Percentiles rank a stretch among this genome's conserved stretches.
These are phyloP conservation scores for Neurospora hispaniola DNA, from an alignment of 495 filamentous ascomycete genomes.

Conservation along the genomic window DNA sequence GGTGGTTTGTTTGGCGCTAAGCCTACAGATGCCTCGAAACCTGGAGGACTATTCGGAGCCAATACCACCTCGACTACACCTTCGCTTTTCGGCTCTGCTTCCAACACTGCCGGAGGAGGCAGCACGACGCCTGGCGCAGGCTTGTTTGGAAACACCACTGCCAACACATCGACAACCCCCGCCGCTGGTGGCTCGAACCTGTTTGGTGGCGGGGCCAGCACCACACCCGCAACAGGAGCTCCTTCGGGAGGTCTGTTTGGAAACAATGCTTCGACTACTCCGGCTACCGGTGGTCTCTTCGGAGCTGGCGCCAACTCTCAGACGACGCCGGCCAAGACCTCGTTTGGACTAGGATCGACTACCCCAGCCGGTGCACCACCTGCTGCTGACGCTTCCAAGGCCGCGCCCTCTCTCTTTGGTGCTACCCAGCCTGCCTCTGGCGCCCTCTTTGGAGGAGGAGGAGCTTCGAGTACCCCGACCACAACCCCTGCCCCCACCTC, in stretches of 20 bases:
- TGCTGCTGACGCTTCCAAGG: constrained; percentile 6
- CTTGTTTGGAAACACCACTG: constrained; percentile 16
- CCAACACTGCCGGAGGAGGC: constrained; percentile 9
- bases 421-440: not conserved
- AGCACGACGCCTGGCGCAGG: constrained; percentile 5
- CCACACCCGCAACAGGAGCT: not conserved
- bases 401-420: constrained; percentile 8
- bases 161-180: constrained; percentile 9
- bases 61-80: constrained; percentile 14
- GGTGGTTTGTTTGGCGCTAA: constrained; percentile 40
- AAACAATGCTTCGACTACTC: constrained; percentile 22
- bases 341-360: constrained; percentile 14
- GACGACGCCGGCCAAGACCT: constrained; percentile 21
- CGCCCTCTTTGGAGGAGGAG: not conserved
- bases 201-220: not conserved
- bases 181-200: not conserved
- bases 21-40: constrained; percentile 20
- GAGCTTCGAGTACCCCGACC: not conserved
- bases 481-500: not conserved
- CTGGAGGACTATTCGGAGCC: constrained; percentile 18
- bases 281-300: constrained; percentile 14
- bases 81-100: constrained; percentile 12
- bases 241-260: constrained; percentile 22
- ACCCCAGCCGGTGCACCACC: not conserved
- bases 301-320: not conserved